These are phyloP conservation scores for Ascoidea tarda DNA, from an alignment of 805 yeast genomes.

Conservation along the genomic window DNA sequence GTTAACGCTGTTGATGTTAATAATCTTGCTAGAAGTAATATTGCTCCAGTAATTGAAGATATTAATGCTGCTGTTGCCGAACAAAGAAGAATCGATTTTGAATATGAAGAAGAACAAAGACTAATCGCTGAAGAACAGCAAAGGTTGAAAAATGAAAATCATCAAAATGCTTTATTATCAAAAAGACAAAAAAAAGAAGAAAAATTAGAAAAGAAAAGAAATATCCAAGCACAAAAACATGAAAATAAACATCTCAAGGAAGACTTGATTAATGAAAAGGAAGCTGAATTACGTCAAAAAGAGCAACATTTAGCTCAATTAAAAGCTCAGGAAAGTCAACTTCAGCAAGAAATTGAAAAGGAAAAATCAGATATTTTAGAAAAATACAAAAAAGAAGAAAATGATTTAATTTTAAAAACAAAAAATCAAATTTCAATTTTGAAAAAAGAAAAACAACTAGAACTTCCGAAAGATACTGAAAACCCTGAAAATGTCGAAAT, in stretches of 20 bases:
- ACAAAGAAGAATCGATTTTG: slow-evolving; percentile 45
- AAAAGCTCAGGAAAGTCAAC: not conserved
- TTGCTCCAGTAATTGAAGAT: slow-evolving; percentile 69
- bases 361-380: not conserved
- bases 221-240: too few relatives aligned
- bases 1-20: slow-evolving; percentile 65
- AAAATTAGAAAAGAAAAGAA: too few relatives aligned
- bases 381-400: not conserved
- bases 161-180: not conserved
- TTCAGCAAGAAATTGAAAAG: not conserved
- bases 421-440: too few relatives aligned
- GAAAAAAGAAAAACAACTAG: too few relatives aligned
- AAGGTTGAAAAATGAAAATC: not conserved
- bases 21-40: slow-evolving; percentile 61
- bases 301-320: too few relatives aligned
- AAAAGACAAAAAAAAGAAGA: not conserved
- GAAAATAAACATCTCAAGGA: not conserved
- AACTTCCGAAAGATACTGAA: too few relatives aligned
- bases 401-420: too few relatives aligned
- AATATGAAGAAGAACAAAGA: slow-evolving; percentile 10
- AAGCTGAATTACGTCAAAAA: not conserved
- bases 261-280: not conserved
- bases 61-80: slow-evolving; percentile 52
- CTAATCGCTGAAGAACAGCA: not conserved
- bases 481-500: too few relatives aligned